These are phyloP conservation scores for Myxozyma sirexii DNA, from an alignment of 805 yeast genomes.

Conservation along the genomic window DNA sequence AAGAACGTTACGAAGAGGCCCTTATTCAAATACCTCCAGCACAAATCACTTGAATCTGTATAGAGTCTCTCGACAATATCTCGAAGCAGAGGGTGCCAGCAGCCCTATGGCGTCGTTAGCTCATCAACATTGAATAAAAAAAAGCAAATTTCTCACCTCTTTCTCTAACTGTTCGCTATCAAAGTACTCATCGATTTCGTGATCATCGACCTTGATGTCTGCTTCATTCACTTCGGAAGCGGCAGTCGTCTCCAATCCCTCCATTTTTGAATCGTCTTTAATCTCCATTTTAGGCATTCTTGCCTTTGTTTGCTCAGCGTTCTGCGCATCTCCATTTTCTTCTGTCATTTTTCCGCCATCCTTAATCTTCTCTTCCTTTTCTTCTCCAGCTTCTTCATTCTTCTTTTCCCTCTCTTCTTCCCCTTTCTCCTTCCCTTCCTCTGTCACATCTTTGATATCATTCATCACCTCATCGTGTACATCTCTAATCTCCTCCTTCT, in stretches of 20 bases:
- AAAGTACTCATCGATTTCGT: slow-evolving; percentile 51
- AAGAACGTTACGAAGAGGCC: slow-evolving; percentile 67
- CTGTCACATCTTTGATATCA: neutral
- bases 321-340: too few relatives aligned
- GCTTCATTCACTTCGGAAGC: slow-evolving; percentile 52
- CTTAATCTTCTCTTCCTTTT: too few relatives aligned
- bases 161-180: slow-evolving; percentile 3
- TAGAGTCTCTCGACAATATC: slow-evolving; percentile 41
- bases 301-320: too few relatives aligned
- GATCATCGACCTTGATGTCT: slow-evolving; percentile 64
- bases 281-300: neutral
- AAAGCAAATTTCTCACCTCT: neutral
- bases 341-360: too few relatives aligned
- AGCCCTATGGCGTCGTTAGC: slow-evolving; percentile 43
- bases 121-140: neutral
- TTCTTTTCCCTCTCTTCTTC: neutral
- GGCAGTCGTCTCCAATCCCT: slow-evolving; percentile 35
- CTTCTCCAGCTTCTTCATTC: too few relatives aligned
- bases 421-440: neutral
- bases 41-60: slow-evolving; percentile 36
- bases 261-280: slow-evolving; percentile 30
- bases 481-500: slow-evolving; percentile 3
- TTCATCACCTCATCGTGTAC: neutral
- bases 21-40: slow-evolving; percentile 39
- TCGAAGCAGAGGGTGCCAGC: slow-evolving; percentile 47